Conservation (phyloP, 306 rosid species). For the Prunus mume region DNA sequence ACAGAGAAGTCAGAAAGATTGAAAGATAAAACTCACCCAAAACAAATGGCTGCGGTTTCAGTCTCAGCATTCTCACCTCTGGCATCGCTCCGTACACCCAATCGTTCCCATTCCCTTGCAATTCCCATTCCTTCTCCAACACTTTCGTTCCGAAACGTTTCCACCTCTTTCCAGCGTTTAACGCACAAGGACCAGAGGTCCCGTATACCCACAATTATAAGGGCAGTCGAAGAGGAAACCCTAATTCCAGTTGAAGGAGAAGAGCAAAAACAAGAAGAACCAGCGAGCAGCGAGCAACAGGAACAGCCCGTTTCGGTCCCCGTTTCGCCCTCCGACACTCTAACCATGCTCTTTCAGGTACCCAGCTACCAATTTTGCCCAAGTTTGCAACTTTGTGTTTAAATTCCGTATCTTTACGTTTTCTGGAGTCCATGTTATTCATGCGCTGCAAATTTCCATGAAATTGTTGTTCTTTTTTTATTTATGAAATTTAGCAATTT, state of each 20-base stretch:
- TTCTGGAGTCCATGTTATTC: background rate
- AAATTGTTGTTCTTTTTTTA: background rate
- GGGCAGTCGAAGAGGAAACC: constrained; percentile 52
- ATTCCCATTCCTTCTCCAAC: constrained; percentile 15
- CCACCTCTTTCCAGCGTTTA: constrained; percentile 20
- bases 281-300: background rate
- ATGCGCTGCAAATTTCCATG: background rate
- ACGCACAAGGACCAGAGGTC: constrained; percentile 17
- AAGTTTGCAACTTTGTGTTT: background rate
- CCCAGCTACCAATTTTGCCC: background rate
- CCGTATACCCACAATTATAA: constrained; percentile 23
- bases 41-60: constrained; percentile 49
- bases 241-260: constrained; percentile 34
- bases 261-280: background rate
- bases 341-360: constrained; percentile 89
- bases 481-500: background rate
- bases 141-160: constrained; percentile 27
- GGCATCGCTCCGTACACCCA: constrained; percentile 20
- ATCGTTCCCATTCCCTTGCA: background rate
- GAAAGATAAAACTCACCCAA: constrained; percentile 4
- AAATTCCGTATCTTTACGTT: background rate
- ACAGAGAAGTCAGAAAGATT: background rate
- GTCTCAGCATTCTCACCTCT: constrained; percentile 38
- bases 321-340: constrained; percentile 72
- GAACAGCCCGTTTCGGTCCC: constrained; percentile 68